Conservation (phyloP, 1,284 basidiomycete species). For the Waitea zeae region DNA sequence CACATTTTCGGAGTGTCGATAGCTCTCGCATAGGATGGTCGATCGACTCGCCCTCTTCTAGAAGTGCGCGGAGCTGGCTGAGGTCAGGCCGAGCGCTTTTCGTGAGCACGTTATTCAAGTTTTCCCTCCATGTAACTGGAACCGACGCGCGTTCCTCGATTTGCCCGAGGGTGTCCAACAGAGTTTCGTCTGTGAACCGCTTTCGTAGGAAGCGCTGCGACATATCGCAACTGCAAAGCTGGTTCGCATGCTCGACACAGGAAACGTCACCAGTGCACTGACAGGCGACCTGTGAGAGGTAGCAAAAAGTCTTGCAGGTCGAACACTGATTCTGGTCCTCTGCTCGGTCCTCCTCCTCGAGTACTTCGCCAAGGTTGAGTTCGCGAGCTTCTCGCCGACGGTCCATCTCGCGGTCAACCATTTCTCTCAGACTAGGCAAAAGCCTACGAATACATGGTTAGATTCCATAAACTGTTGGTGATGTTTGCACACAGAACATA, state of each 20-base stretch:
- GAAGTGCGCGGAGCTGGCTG: constrained; percentile 57
- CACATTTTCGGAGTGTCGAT: constrained; percentile 56
- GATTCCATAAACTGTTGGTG: constrained; percentile 2
- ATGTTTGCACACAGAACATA: constrained; percentile 31
- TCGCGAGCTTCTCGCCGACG: constrained; percentile 45
- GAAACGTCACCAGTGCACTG: constrained; percentile 61
- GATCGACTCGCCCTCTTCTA: constrained; percentile 80
- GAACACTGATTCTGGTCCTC: constrained; percentile 95
- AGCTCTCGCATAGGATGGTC: constrained; percentile 61
- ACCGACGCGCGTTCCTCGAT: constrained; percentile 58
- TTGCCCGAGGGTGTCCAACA: constrained; percentile 48
- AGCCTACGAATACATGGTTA: constrained; percentile 33
- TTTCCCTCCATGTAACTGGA: constrained; percentile 61
- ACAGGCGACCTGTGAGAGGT: constrained; percentile 84
- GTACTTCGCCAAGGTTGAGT: constrained; percentile 42
- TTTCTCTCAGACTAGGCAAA: constrained; percentile 68
- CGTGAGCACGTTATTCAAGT: constrained; percentile 49
- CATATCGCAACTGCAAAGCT: constrained; percentile 55
- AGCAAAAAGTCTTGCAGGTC: constrained; percentile 90
- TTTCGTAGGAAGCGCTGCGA: constrained; percentile 55
- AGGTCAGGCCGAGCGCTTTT: constrained; percentile 59
- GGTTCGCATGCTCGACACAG: constrained; percentile 74
- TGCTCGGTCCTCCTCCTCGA: constrained; percentile 66
- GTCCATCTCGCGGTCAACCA: constrained; percentile 73
- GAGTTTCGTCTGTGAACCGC: constrained; percentile 69